phyloP scores from a whole-genome alignment of 2,329 filamentous ascomycete species.

The Chrysoporthe deuterocubensis region DNA sequence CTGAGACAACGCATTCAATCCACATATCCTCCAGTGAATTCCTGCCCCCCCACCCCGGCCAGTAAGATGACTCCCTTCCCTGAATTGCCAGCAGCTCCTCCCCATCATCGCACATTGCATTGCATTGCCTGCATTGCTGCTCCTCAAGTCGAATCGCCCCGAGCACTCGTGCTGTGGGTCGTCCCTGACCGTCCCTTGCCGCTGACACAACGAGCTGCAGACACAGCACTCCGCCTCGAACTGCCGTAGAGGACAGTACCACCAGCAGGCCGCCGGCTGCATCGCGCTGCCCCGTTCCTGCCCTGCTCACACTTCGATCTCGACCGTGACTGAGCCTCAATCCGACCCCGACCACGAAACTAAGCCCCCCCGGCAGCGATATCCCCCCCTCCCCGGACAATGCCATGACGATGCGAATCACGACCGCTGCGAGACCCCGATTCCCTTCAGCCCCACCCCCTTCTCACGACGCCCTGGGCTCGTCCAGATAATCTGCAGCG shows the following conservation, averaged over 20 bases:
- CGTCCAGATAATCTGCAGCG: slow-evolving; percentile 37
- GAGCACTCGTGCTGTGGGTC: slow-evolving; percentile 21
- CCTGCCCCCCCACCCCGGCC: slow-evolving; percentile 17
- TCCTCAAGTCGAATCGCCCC: slow-evolving; percentile 20
- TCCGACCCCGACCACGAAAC: slow-evolving; percentile 4
- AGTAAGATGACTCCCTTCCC: slow-evolving; percentile 26
- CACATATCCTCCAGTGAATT: slow-evolving; percentile 18
- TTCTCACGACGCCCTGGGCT: slow-evolving; percentile 37
- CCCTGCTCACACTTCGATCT: slow-evolving; percentile 1
- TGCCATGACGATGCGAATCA: slow-evolving; percentile 46
- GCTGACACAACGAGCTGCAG: slow-evolving; percentile 30
- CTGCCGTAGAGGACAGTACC: slow-evolving; percentile 22
- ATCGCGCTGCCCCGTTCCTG: slow-evolving; percentile 11
- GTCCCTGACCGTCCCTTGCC: slow-evolving; percentile 20
- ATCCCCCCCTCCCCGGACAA: slow-evolving; percentile 29
- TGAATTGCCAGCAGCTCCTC: slow-evolving; percentile 23
- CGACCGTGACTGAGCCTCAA: not conserved
- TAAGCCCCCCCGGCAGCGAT: slow-evolving; percentile 2
- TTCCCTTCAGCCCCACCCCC: slow-evolving; percentile 36
- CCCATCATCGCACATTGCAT: slow-evolving; percentile 27
- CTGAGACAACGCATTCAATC: slow-evolving; percentile 21
- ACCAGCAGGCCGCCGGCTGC: slow-evolving; percentile 10
- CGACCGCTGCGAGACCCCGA: slow-evolving; percentile 38
- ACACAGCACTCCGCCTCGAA: slow-evolving; percentile 14
- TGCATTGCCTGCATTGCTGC: slow-evolving; percentile 29